These are phyloP conservation scores for Craspedostauros australis DNA, from an alignment of 108 stramenopile species.

Conservation along the genomic window DNA sequence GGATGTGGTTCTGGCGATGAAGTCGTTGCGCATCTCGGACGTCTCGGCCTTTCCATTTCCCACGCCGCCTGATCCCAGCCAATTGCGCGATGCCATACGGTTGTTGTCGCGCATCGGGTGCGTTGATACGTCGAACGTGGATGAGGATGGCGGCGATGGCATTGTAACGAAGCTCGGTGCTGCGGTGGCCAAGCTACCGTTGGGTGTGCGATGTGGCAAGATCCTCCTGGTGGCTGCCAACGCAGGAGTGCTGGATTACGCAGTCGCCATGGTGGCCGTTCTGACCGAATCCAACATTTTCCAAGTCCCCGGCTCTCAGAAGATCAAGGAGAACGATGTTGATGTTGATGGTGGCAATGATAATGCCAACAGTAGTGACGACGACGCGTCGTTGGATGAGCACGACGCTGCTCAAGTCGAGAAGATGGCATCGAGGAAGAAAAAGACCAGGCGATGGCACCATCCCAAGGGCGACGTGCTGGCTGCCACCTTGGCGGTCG, in stretches of 20 bases:
- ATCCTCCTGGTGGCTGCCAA: slow-evolving; percentile 86
- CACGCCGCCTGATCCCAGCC: slow-evolving; percentile 54
- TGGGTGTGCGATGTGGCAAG: slow-evolving; percentile 82
- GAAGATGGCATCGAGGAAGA: slow-evolving; percentile 26
- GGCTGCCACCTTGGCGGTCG: slow-evolving; percentile 70
- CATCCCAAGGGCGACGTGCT: slow-evolving; percentile 76
- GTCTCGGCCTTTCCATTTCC: slow-evolving; percentile 74
- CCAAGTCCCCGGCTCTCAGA: slow-evolving; percentile 9
- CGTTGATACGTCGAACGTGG: slow-evolving; percentile 54
- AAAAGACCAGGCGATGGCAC: slow-evolving; percentile 51
- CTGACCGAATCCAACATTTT: slow-evolving; percentile 79
- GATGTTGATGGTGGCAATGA: slow-evolving; percentile 5
- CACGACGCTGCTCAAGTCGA: slow-evolving; percentile 39
- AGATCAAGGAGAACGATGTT: slow-evolving; percentile 22
- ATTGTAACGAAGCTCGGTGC: slow-evolving; percentile 64
- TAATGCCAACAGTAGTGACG: slow-evolving; percentile 19
- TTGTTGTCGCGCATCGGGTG: slow-evolving; percentile 79
- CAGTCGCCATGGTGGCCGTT: slow-evolving; percentile 66
- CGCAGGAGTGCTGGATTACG: slow-evolving; percentile 80
- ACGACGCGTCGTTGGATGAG: slow-evolving; percentile 38
- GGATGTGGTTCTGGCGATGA: slow-evolving; percentile 89
- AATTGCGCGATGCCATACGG: slow-evolving; percentile 63
- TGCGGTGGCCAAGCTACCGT: slow-evolving; percentile 74
- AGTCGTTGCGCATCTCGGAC: slow-evolving; percentile 73
- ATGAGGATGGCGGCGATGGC: slow-evolving; percentile 72